Conservation (phyloP, 306 rosid genomes). For the Cucurbita maxima region DNA sequence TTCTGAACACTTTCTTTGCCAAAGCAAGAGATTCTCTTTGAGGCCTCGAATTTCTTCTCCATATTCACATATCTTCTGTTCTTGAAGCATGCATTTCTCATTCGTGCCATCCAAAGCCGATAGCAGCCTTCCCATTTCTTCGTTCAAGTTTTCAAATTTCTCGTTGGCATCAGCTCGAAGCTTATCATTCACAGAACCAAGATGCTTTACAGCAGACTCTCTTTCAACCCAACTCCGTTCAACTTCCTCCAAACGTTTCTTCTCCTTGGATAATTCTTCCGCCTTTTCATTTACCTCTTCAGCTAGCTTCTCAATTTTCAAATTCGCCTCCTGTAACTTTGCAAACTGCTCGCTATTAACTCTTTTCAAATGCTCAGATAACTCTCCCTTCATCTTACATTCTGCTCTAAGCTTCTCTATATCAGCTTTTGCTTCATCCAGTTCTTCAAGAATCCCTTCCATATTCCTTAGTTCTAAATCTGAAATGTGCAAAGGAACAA, state of each 20-base stretch:
- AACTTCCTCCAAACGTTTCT: conserved; percentile 29
- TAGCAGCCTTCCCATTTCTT: conserved; percentile 27
- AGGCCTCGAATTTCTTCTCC: conserved; percentile 47
- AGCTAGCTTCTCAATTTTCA: conserved; percentile 41
- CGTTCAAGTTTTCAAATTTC: conserved; percentile 26
- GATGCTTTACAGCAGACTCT: conserved; percentile 37
- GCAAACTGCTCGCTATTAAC: conserved; percentile 28
- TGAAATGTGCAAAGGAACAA: not conserved
- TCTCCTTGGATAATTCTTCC: conserved; percentile 14
- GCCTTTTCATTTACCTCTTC: conserved; percentile 33
- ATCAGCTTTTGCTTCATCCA: conserved; percentile 53
- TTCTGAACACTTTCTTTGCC: conserved; percentile 32
- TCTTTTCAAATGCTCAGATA: conserved; percentile 41
- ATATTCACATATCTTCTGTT: conserved; percentile 20
- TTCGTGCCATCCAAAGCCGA: conserved; percentile 45
- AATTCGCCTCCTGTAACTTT: conserved; percentile 31
- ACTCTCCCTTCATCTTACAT: conserved; percentile 30
- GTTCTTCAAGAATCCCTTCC: conserved; percentile 51
- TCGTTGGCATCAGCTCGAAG: conserved; percentile 33
- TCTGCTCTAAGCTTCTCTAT: conserved; percentile 46
- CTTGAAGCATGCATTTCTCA: conserved; percentile 39
- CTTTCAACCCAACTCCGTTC: conserved; percentile 21
- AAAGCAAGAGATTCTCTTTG: conserved; percentile 29
- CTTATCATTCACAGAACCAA: conserved; percentile 41
- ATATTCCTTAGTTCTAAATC: conserved; percentile 15